phyloP scores from a whole-genome alignment of 352 stramenopile genomes.

The Aphanomyces cochlioides region DNA sequence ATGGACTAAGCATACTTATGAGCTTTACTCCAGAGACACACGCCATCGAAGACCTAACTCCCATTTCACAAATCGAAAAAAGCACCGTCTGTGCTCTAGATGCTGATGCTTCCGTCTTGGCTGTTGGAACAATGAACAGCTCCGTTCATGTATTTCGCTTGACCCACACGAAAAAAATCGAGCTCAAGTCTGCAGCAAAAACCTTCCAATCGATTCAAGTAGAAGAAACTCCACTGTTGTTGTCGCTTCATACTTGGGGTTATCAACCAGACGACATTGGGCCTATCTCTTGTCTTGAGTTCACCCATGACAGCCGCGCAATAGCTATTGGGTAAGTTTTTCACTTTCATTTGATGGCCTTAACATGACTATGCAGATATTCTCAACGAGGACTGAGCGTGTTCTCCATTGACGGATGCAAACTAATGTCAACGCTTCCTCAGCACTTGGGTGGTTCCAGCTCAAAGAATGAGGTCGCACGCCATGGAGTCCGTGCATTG shows the following conservation, averaged over 20 bases:
- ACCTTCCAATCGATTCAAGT: constrained; percentile 1
- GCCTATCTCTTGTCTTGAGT: constrained; percentile 57
- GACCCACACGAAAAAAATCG: neutral
- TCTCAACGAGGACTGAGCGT: constrained; percentile 67
- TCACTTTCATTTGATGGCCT: neutral
- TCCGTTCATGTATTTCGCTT: constrained; percentile 4
- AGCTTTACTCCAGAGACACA: constrained; percentile 4
- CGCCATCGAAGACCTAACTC: constrained; percentile 2
- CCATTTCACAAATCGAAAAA: neutral
- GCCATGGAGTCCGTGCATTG: constrained; percentile 53
- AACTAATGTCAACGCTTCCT: constrained; percentile 77
- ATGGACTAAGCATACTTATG: constrained; percentile 7
- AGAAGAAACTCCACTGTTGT: neutral
- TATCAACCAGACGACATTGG: constrained; percentile 56
- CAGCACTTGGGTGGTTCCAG: constrained; percentile 42
- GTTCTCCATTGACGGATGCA: constrained; percentile 74
- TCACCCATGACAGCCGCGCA: constrained; percentile 55
- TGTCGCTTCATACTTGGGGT: constrained; percentile 51
- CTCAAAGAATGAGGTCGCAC: constrained; percentile 52
- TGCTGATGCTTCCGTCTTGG: constrained; percentile 11
- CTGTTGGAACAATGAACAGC: neutral
- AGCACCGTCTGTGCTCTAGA: neutral
- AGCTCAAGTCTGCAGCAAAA: neutral
- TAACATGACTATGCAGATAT: constrained; percentile 37
- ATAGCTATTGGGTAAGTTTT: constrained; percentile 45